phyloP scores from a whole-genome alignment of 2,329 filamentous ascomycete genomes.

The Colletotrichum theobromicola region DNA sequence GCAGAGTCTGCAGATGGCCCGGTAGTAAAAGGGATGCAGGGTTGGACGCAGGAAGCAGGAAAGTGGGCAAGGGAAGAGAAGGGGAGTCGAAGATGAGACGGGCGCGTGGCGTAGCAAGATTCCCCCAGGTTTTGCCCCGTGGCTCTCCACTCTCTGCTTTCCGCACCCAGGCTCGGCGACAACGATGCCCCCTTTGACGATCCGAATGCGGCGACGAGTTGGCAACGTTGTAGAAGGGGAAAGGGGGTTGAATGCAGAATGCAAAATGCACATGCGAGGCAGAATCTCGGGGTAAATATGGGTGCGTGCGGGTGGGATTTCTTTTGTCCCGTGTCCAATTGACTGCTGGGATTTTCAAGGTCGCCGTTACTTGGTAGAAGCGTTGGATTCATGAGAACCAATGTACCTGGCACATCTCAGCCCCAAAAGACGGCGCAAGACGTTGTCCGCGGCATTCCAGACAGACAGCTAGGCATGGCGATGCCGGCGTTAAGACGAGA shows the following conservation, averaged over 20 bases:
- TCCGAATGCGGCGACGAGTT: conserved; percentile 1
- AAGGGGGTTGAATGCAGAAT: background rate
- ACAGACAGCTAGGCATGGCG: background rate
- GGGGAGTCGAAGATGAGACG: conserved; percentile 1
- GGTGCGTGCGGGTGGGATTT: background rate
- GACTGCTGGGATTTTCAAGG: background rate
- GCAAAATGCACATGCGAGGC: background rate
- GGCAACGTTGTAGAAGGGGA: background rate
- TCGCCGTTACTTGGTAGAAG: background rate
- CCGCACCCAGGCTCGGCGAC: background rate
- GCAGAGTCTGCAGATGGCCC: background rate
- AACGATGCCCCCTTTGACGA: background rate
- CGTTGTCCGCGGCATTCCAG: background rate
- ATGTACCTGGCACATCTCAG: background rate
- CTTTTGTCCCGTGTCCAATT: background rate
- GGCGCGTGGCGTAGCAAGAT: conserved; percentile 8
- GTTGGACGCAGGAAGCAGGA: background rate
- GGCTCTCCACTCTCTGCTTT: background rate
- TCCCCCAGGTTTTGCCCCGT: conserved; percentile 11
- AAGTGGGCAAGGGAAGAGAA: background rate
- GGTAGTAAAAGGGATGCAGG: background rate
- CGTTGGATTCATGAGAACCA: background rate
- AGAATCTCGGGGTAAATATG: background rate
- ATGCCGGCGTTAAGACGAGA: background rate
- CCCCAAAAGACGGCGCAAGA: background rate